Base-by-base conservation (phyloP, 495 filamentous ascomycete genomes). In the Tuber magnatum region DNA sequence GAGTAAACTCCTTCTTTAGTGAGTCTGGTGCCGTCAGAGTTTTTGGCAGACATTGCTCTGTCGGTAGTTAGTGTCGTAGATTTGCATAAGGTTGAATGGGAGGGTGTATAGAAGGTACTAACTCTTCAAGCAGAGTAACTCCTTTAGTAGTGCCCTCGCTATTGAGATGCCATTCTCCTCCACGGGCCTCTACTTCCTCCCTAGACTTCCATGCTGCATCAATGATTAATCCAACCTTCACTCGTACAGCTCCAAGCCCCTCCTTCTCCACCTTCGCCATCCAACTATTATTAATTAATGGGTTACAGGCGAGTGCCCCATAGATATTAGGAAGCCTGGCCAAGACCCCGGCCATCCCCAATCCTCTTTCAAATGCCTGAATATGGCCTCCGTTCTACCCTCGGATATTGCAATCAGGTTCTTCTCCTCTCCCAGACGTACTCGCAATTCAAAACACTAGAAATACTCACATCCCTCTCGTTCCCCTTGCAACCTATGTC, bases 1-100 rank as follows among this genome's bases (percentile, higher is more conserved):
- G 84, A 84, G 83, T 71, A 87, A 84, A 89, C 86, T 22, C 87
- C 28, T 8, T 65, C 56, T 35, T 35, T 65, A 18, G 56, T 65
- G 28, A 65, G 28, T 20, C 28, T 35, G 2, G 56, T 32, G 12
- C 28, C 12, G 28, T 20, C 14, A 20, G 56, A 35, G 28, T 7
- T 20, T 35, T 35, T 65, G 56, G 28, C 14, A 8, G 56, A 65
- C 28, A 65, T 65, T 0, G 51, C 51, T 32, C 28, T 61, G 12
- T 32, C 16, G n/a, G n/a, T 5, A 6, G n/a, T 61, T 32, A 61
- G 51, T 32, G 12, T 61, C 10, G 51, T 61, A n/a, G n/a, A 61
- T 28, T 16, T 61, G n/a, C 1, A 32, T 61, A 16, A 6, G 51
- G 10, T 32, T 61, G 12, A 16, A 32, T 61, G 51, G 51, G n/a